A percentile compares a stretch with the other conserved stretches of the same genome.
phyloP scores from a whole-genome alignment of 768 basidiomycete species.

The Auricularia auricula-judae region DNA sequence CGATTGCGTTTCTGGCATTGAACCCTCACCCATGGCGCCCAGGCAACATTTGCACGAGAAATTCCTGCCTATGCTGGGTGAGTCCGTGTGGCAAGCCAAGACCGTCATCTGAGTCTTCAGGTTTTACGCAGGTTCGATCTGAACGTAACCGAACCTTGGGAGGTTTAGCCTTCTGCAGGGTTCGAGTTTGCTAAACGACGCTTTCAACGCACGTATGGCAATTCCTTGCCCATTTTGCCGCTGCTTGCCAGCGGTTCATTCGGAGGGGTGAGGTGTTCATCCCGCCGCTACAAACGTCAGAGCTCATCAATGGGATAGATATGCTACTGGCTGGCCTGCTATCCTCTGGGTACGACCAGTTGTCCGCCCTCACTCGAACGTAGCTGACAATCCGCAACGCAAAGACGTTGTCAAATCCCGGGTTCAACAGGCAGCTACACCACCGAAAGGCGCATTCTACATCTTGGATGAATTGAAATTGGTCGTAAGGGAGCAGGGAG shows the following conservation, averaged over 20 bases:
- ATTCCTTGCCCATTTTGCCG: slow-evolving; percentile 73
- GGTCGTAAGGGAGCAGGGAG: slow-evolving; percentile 60
- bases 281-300: background rate
- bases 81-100: slow-evolving; percentile 15
- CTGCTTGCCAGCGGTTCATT: slow-evolving; percentile 72
- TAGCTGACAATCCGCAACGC: background rate
- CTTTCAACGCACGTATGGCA: slow-evolving; percentile 53
- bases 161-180: slow-evolving; percentile 29
- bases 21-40: background rate
- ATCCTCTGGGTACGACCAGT: slow-evolving; percentile 55
- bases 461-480: slow-evolving; percentile 58
- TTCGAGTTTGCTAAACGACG: slow-evolving; percentile 85
- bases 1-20: background rate
- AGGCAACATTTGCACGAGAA: slow-evolving; percentile 87
- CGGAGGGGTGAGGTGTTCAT: slow-evolving; percentile 50
- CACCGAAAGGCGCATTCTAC: slow-evolving; percentile 68
- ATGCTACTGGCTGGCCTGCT: slow-evolving; percentile 89
- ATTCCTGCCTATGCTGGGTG: slow-evolving; percentile 94
- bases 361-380: background rate
- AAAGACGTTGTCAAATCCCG: slow-evolving; percentile 87
- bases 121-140: slow-evolving; percentile 48
- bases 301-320: slow-evolving; percentile 30
- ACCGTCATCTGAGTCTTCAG: slow-evolving; percentile 23
- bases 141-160: background rate
- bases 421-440: slow-evolving; percentile 65